Evolutionary conservation across 192 early-diverging fungal species (phyloP).

Genomic region (Backusella tarrabulga): DNA sequence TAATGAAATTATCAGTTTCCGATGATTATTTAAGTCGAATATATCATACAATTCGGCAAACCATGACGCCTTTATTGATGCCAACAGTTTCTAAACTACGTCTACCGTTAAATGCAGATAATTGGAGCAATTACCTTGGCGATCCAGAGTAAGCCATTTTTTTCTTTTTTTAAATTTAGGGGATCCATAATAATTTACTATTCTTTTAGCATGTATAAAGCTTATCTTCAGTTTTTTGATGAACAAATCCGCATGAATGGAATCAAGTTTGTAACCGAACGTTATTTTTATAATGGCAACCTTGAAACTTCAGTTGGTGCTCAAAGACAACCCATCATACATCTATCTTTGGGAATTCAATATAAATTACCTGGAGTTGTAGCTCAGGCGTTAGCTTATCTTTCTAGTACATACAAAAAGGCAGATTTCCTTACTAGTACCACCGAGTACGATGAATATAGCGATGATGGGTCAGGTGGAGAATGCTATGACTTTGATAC

Average conservation of each 20-base stretch:
- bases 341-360: neutral
- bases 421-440: neutral
- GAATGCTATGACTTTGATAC: neutral
- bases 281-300: neutral
- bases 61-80: neutral
- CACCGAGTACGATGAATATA: neutral
- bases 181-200: neutral
- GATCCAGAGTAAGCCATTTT: neutral
- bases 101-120: neutral
- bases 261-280: neutral
- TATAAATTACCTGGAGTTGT: neutral
- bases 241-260: neutral
- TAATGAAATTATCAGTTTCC: neutral
- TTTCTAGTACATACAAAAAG: neutral
- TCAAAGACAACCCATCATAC: neutral
- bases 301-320: neutral
- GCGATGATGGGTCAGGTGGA: neutral
- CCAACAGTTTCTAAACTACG: neutral
- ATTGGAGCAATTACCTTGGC: neutral
- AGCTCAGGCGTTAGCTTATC: neutral
- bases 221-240: neutral
- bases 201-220: slow-evolving; percentile 1
- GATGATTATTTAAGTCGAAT: neutral
- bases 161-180: neutral
- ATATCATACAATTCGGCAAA: neutral